Base-by-base conservation (phyloP, 2,329 filamentous ascomycete species). In the Penicillium decumbens region DNA sequence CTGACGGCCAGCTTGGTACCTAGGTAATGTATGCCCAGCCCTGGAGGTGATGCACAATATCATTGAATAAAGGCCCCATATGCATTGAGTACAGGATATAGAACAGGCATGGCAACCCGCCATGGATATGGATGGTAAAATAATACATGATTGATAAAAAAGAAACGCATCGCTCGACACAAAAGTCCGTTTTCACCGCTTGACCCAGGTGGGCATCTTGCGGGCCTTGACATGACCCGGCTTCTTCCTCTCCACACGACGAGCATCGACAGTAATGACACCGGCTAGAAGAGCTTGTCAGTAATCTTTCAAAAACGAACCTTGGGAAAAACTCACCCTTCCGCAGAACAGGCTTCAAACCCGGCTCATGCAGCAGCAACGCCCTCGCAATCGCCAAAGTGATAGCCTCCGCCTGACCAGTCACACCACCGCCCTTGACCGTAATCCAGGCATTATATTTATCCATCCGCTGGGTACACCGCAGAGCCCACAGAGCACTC, bases 191-290 rank as follows among this genome's bases (percentile, higher is more conserved):
- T 48, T 49, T 55, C 33, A 85, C 70, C 82, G 78, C 83, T 96
- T 97, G 80, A 97, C 91, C 93, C 95, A 98, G 64, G 93, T 82
- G 53, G 92, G 92, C 83, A 87, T 95, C 84, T 98, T 98, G 75
- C 93, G 88, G 50, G 93, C 92, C 81, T 98, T 98, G 75, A 95
- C 74, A 66, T 89, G 89, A 61, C 93, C 95, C 49, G 89, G 83
- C 82, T 98, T 97, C 85, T 98, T 98, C 71, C 93, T 92, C 76
- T 98, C 93, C 60, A 98, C 95, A 66, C 80, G 84, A 75, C 92
- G 89, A 50, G 85, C 82, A 76, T 98, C 92, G 66, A 92, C 87
- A 45, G 91, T 95, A 57, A 98, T 82, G 71, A 87, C 90, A 56
- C 95, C 95, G 68, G 92, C 93, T 98, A 71, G 49, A 55, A 56